Conservation (phyloP, 2,329 filamentous ascomycete species). For the Hypoxylon sp. region DNA sequence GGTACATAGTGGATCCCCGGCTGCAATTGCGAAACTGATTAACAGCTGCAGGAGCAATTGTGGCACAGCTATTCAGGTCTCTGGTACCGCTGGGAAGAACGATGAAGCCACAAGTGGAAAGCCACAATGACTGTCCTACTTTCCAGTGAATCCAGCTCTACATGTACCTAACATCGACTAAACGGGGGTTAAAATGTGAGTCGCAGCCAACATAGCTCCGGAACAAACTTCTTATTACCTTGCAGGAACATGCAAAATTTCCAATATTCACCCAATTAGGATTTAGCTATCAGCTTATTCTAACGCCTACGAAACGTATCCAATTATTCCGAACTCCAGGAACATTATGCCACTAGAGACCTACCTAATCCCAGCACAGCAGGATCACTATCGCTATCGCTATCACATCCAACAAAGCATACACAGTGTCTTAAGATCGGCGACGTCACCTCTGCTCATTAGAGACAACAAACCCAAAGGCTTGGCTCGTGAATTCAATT, state of each 20-base stretch:
- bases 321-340: constrained; percentile 2
- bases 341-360: too few species aligned
- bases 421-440: constrained; percentile 17
- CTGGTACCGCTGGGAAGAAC: neutral
- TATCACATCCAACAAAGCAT: constrained; percentile 27
- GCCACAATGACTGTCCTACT: neutral
- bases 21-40: constrained; percentile 11
- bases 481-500: constrained; percentile 24
- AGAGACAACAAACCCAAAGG: constrained; percentile 8
- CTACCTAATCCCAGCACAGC: neutral
- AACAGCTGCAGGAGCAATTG: constrained; percentile 12
- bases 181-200: too few species aligned
- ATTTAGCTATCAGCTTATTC: neutral
- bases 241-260: constrained; percentile 13
- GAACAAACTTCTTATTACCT: constrained; percentile 5
- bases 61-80: neutral
- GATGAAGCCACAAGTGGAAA: constrained; percentile 5
- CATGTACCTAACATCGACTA: neutral
- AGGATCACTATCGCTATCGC: constrained; percentile 34
- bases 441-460: constrained; percentile 19
- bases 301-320: neutral
- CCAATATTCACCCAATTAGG: constrained; percentile 2
- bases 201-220: neutral
- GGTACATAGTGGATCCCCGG: too few species aligned
- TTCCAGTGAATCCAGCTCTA: neutral